Conservation (phyloP, 73 alveolate genomes). For the Urostyla sp. region DNA sequence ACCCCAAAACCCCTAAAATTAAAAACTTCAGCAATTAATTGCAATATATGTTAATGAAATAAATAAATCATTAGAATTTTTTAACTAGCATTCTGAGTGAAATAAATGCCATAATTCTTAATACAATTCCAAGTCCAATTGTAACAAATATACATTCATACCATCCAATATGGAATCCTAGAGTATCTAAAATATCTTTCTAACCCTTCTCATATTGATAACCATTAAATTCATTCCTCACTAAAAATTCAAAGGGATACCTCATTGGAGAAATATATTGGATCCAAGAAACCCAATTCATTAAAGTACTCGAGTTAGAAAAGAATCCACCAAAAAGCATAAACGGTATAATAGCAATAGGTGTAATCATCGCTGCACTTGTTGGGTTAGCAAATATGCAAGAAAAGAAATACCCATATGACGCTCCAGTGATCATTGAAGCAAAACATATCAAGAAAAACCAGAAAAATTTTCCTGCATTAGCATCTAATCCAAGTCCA, state of each 20-base stretch:
- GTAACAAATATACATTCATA: not conserved
- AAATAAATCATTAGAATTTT: conserved; percentile 16
- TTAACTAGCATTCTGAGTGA: not conserved
- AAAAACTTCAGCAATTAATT: no score
- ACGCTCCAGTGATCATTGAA: conserved; percentile 30
- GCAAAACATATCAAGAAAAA: conserved; percentile 13
- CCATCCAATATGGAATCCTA: conserved; percentile 1
- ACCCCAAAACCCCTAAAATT: no score
- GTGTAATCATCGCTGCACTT: conserved; percentile 62
- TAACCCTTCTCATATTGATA: not conserved
- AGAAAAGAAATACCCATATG: conserved; percentile 73
- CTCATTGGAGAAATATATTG: conserved; percentile 79
- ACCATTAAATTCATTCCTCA: conserved; percentile 70
- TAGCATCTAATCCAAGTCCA: conserved; percentile 36
- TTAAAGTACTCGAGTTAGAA: conserved; percentile 53
- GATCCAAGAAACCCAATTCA: conserved; percentile 78
- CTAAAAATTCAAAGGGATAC: conserved; percentile 71
- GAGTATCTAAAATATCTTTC: not conserved
- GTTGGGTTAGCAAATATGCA: conserved; percentile 56
- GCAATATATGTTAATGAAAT: no score
- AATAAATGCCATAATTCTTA: not conserved
- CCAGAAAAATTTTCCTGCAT: conserved; percentile 28
- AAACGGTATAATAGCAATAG: conserved; percentile 67
- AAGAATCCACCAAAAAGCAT: conserved; percentile 77
- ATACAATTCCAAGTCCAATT: not conserved